phyloP scores from a whole-genome alignment of 1,284 basidiomycete species.

The Kwoniella shivajii region DNA sequence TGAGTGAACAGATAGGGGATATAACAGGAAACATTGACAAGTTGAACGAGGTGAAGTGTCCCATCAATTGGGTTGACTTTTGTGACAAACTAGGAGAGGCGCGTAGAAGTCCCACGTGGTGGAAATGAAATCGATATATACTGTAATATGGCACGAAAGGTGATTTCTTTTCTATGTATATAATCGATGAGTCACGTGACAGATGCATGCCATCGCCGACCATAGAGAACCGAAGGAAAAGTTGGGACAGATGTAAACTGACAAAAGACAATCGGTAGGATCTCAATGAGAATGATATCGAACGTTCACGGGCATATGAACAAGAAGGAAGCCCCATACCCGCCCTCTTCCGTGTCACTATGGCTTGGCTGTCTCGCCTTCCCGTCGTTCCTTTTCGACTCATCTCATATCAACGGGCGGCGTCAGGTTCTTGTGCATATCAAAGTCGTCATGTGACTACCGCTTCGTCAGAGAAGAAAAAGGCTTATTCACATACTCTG shows the following conservation, averaged over 20 bases:
- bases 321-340: too few species aligned
- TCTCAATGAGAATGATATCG: too few species aligned
- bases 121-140: background rate
- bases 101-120: background rate
- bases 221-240: too few species aligned
- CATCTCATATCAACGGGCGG: constrained; percentile 11
- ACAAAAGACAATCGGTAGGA: too few species aligned
- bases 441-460: background rate
- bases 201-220: too few species aligned
- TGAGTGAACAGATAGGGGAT: background rate
- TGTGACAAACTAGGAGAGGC: background rate
- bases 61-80: background rate
- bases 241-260: too few species aligned
- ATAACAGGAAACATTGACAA: too few species aligned
- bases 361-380: constrained; percentile 9
- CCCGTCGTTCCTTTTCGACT: constrained; percentile 15
- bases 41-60: too few species aligned
- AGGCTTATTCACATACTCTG: constrained; percentile 68
- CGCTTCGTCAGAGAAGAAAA: constrained; percentile 28
- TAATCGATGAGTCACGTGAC: background rate
- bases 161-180: too few species aligned
- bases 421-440: background rate
- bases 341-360: background rate
- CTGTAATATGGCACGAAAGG: too few species aligned
- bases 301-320: too few species aligned